Evolutionary conservation across 2,329 filamentous ascomycete species (phyloP).

Genomic region (Scedosporium aurantiacum): DNA sequence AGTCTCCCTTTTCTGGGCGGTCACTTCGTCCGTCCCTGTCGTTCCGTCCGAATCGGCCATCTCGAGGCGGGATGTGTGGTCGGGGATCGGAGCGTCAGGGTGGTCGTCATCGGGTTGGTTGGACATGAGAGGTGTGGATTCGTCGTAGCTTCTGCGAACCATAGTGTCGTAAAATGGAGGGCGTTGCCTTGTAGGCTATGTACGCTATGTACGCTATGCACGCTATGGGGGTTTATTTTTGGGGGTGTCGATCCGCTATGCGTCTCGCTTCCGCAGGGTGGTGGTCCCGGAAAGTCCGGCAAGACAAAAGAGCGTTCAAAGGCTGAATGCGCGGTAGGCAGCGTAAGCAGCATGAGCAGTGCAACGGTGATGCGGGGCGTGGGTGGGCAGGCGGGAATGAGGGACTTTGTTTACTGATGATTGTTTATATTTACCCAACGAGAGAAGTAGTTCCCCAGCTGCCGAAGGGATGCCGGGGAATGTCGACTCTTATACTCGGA

Average conservation of each 20-base stretch:
- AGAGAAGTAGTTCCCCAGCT: neutral
- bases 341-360: neutral
- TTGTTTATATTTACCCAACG: neutral
- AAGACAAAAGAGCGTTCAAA: neutral
- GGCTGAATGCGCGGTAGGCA: neutral
- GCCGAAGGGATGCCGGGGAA: neutral
- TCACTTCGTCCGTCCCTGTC: constrained; percentile 37
- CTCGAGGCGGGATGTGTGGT: constrained; percentile 26
- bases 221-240: neutral
- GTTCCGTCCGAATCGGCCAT: constrained; percentile 32
- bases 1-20: constrained; percentile 15
- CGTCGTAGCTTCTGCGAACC: constrained; percentile 11
- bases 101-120: constrained; percentile 17
- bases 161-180: neutral
- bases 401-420: no score
- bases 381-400: neutral
- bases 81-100: constrained; percentile 31
- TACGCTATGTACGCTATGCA: neutral
- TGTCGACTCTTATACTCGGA: neutral
- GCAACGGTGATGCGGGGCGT: neutral
- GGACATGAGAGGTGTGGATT: constrained; percentile 28
- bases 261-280: neutral
- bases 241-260: neutral
- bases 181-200: neutral
- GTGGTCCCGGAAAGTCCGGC: neutral